phyloP scores from a whole-genome alignment of 106 monocot species.

The Dactylorhiza incarnata region DNA sequence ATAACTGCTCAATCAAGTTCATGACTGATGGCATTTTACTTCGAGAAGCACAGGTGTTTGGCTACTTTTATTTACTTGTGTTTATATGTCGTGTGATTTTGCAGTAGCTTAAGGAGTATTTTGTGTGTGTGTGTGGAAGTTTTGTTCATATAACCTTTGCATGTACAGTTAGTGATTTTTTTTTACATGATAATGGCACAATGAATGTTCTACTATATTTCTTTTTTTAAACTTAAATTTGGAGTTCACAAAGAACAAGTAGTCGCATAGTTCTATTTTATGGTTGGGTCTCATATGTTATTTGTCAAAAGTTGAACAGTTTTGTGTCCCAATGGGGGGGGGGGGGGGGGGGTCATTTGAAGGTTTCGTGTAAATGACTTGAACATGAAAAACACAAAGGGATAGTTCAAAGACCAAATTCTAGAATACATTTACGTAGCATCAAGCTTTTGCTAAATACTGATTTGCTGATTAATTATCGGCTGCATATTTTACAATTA shows the following conservation, averaged over 20 bases:
- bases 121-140: neutral
- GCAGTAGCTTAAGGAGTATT: neutral
- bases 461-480: too few species aligned
- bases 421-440: too few species aligned
- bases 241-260: too few species aligned
- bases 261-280: too few species aligned
- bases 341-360: too few species aligned
- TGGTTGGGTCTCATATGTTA: neutral
- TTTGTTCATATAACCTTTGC: neutral
- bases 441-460: too few species aligned
- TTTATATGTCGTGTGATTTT: neutral
- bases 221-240: too few species aligned
- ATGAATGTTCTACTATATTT: neutral
- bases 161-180: neutral
- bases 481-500: too few species aligned
- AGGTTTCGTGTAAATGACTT: too few species aligned
- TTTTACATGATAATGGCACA: neutral
- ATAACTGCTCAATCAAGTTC: conserved; percentile 78
- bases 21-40: conserved; percentile 99
- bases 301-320: neutral
- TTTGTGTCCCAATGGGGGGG: neutral
- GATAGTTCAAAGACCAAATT: too few species aligned
- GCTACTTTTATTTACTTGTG: neutral
- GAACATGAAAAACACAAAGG: too few species aligned
- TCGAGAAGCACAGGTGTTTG: conserved; percentile 81